These are phyloP conservation scores for Filobasidium floriforme DNA, from an alignment of 768 basidiomycete genomes.

Conservation along the genomic window DNA sequence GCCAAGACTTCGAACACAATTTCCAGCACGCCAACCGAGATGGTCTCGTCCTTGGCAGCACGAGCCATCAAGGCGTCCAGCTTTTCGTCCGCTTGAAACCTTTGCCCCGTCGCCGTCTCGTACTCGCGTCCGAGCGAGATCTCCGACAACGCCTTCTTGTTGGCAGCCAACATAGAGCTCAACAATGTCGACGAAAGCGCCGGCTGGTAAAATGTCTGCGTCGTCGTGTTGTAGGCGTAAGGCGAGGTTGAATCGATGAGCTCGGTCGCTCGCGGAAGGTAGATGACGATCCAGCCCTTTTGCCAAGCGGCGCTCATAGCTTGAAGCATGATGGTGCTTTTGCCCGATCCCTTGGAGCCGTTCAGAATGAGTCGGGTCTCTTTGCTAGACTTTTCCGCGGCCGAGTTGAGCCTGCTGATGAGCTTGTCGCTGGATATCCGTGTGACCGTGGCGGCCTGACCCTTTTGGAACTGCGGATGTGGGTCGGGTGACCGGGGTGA, in stretches of 20 bases:
- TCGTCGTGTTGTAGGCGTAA: conserved; percentile 66
- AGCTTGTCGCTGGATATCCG: conserved; percentile 60
- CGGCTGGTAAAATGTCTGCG: conserved; percentile 70
- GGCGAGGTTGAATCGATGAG: conserved; percentile 68
- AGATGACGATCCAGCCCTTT: conserved; percentile 72
- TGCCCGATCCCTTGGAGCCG: conserved; percentile 69
- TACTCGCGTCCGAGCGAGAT: conserved; percentile 24
- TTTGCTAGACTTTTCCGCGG: conserved; percentile 51
- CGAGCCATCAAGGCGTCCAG: conserved; percentile 55
- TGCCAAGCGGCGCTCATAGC: conserved; percentile 60
- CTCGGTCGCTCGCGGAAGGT: conserved; percentile 62
- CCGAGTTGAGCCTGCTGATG: conserved; percentile 53
- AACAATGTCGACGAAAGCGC: conserved; percentile 59
- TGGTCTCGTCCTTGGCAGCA: conserved; percentile 53
- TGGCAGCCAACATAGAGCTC: conserved; percentile 57
- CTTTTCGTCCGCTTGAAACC: conserved; percentile 18
- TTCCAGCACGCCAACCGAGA: conserved; percentile 56
- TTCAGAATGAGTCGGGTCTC: conserved; percentile 59
- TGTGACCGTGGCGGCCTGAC: conserved; percentile 60
- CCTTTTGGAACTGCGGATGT: conserved; percentile 62
- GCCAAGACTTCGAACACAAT: conserved; percentile 59
- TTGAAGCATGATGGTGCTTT: conserved; percentile 71
- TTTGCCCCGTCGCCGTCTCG: neutral
- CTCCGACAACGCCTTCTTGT: conserved; percentile 47
- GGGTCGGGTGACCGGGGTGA: neutral